phyloP scores from a whole-genome alignment of 257 asterid species.

The Thymus quinquecostatus region DNA sequence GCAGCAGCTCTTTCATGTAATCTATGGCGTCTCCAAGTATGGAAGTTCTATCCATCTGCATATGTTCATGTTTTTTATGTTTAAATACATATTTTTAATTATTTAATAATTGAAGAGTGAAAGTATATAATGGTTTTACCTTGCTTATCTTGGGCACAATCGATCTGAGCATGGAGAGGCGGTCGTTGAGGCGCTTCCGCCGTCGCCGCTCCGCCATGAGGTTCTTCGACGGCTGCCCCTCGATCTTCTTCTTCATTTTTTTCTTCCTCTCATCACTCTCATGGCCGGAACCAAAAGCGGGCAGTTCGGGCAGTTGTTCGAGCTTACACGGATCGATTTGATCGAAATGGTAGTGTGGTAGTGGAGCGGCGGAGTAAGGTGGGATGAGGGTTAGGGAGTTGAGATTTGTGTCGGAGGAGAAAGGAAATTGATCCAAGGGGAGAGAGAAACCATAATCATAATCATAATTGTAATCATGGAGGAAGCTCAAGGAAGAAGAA shows the following conservation, averaged over 20 bases:
- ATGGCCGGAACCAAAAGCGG: conserved; percentile 45
- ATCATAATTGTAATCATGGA: no score
- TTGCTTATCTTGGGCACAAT: conserved; percentile 94
- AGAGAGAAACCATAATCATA: not conserved
- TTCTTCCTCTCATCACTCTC: conserved; percentile 33
- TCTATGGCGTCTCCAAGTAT: conserved; percentile 88
- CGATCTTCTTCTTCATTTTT: conserved; percentile 44
- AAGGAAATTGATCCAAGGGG: conserved; percentile 34
- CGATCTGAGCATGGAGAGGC: conserved; percentile 87
- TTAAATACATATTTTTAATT: no score
- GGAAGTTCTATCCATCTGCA: conserved; percentile 88
- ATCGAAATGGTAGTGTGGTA: conserved; percentile 4
- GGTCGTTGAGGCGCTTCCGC: conserved; percentile 78
- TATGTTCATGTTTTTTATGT: no score
- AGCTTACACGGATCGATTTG: conserved; percentile 35
- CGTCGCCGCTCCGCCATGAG: conserved; percentile 89
- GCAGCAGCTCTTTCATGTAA: conserved; percentile 75
- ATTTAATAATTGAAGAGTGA: no score
- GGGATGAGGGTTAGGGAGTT: conserved; percentile 30
- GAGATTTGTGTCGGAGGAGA: conserved; percentile 38
- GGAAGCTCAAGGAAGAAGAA: no score
- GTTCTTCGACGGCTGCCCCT: conserved; percentile 77
- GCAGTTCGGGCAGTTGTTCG: conserved; percentile 39
- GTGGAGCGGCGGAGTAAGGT: conserved; percentile 20
- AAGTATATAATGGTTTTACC: conserved; percentile 36